Evolutionary conservation across 192 early-diverging fungal genomes (phyloP), one percentile per base, ranked within the genome.

Genomic region (Gaertneriomyces sp.): DNA sequence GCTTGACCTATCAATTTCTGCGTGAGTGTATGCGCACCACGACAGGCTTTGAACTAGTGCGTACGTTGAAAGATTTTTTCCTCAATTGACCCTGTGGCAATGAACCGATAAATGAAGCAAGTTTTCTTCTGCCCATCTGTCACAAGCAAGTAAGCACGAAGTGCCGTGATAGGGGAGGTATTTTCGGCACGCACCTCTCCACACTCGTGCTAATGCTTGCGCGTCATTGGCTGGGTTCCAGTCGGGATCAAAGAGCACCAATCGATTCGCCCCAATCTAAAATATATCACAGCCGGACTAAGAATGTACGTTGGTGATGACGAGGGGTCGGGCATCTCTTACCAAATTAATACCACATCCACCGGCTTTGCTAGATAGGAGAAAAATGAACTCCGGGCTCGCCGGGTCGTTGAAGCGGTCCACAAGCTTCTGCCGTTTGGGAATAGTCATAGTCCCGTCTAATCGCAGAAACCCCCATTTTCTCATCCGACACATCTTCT

Each of bases 51-150:
- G 25, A 33, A 33, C 25, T 33, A 87, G 3, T 84, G 86, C 73
- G 89, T 91, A 61, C 97, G 78, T 74, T 99, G 97, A 72, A 99
- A 99, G 42, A 99, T 96, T 73, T 99, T 99, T 64, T 99, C 97
- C 71, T 99, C 97, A 16, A 99, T 95, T 0, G 95, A 93, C 4
- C 97, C 97, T n/a, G 96, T 94, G 0, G 89, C 90, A 60, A 96
- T 95, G 54, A 99, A 92, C 7, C 96, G 87, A 75, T 99, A 99
- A n/a, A 99, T 92, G 63, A 86, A 99, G 70, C 96, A 96, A 57
- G 80, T 79, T 76, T 86, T 86, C 53, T 85, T 77, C 61, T 86
- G 85, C 19, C 85, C 85, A 52, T 86, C 85, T 66, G 60, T n/a
- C 7, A 51, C 16, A 9, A 53, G 7, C 8, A 47, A 25, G 20